phyloP scores from a whole-genome alignment of 2,329 filamentous ascomycete genomes.

The Pseudogymnoascus sp. region DNA sequence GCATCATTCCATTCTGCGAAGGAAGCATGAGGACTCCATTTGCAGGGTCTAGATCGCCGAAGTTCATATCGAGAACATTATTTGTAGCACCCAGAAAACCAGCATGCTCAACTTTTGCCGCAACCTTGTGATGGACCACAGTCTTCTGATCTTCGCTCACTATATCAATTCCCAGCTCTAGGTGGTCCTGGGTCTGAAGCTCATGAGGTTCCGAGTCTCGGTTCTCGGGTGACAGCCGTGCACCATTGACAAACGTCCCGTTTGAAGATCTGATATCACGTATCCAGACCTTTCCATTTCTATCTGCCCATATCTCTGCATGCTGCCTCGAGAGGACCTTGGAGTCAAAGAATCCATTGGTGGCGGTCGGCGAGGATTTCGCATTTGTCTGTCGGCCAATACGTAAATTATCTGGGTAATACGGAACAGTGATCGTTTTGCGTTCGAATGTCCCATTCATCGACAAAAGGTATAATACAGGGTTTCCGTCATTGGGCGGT shows the following conservation, averaged over 20 bases:
- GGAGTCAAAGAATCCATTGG: conserved; percentile 95
- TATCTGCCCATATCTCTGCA: conserved; percentile 88
- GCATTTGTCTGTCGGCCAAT: conserved; percentile 97
- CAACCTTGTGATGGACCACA: conserved; percentile 96
- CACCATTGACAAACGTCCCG: conserved; percentile 94
- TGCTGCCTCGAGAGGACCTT: conserved; percentile 96
- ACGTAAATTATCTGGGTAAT: conserved; percentile 83
- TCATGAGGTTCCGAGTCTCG: conserved; percentile 95
- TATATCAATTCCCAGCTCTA: conserved; percentile 96
- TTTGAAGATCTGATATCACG: conserved; percentile 98
- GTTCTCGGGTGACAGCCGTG: conserved; percentile 85
- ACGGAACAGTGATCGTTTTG: conserved; percentile 92
- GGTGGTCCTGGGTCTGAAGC: conserved; percentile 79
- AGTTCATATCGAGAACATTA: conserved; percentile 81
- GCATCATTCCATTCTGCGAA: conserved; percentile 58
- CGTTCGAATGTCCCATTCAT: conserved; percentile 95
- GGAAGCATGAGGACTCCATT: conserved; percentile 67
- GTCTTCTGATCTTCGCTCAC: conserved; percentile 98
- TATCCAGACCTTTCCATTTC: conserved; percentile 85
- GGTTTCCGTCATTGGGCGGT: conserved; percentile 49
- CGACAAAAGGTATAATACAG: conserved; percentile 78
- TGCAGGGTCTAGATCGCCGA: conserved; percentile 81
- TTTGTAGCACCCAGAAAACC: conserved; percentile 70
- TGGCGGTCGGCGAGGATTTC: conserved; percentile 83
- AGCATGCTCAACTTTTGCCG: conserved; percentile 91